Evolutionary conservation across 768 basidiomycete species (phyloP), one percentile per base, ranked within the genome.

Genomic region (Tremella yokohamensis): DNA sequence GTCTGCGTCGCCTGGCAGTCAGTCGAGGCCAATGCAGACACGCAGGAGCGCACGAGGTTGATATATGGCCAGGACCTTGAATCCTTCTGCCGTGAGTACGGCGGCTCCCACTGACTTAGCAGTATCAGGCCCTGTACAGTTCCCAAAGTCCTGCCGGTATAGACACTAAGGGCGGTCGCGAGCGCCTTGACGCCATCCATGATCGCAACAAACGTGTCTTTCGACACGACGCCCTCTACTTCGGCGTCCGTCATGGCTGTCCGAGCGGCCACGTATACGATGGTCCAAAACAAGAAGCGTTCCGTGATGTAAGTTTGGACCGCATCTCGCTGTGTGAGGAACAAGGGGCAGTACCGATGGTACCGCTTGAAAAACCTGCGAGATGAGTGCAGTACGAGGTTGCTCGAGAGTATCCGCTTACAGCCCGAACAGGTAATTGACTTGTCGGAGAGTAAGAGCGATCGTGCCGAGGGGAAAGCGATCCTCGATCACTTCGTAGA

Each of bases 221-320:
- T 45, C n/a, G 42, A 45, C 42, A 45, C 22, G n/a, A 45, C 22
- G 8, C n/a, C 22, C 42, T 45, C 42, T n/a, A 22, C 42, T 8
- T n/a, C 42, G n/a, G 42, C n/a, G 15, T 45, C 42, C n/a, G 22
- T 18, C 42, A 45, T 45, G 42, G 22, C 42, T 8, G n/a, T 45
- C 15, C 22, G 42, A n/a, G 42, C 42, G 15, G 42, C 42, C 42
- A 45, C 42, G 15, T 45, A 22, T 18, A 45, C 22, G 22, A 45
- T 45, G 42, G 42, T 22, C 42, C 42, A 45, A 15, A 45, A 45
- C 42, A 45, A 15, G 15, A 45, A 45, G n/a, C 22, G n/a, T 16
- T 45, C 42, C 6, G n/a, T 45, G 42, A 45, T 45, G 42, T 45
- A 45, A 8, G 42, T 45, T 16, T 45, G 42, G n/a, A 45, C 42